Conservation (phyloP, 306 rosid species). For the Cucurbita moschata region DNA sequence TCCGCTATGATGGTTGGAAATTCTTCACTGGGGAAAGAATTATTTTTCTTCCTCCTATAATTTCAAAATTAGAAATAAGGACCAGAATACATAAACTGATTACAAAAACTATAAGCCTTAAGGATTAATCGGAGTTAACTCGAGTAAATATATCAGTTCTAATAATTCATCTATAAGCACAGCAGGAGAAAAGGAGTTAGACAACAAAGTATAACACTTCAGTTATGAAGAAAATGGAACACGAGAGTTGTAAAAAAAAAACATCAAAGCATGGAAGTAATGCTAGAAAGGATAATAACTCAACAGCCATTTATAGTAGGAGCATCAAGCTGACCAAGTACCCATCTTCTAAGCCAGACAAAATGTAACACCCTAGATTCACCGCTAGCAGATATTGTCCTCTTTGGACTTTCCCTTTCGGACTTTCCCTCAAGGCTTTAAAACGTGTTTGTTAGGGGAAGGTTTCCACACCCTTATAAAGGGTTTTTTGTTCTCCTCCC, state of each 20-base stretch:
- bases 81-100: not conserved
- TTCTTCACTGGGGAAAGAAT: slow-evolving; percentile 26
- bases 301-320: not conserved
- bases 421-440: no score
- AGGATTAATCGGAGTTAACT: not conserved
- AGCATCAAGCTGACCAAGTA: not conserved
- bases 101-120: not conserved
- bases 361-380: not conserved
- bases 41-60: slow-evolving; percentile 63
- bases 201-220: not conserved
- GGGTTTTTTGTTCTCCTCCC: no score
- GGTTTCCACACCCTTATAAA: no score
- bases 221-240: not conserved
- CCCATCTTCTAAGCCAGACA: not conserved
- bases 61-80: slow-evolving; percentile 4
- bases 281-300: not conserved
- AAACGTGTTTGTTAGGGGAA: no score
- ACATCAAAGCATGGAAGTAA: not conserved
- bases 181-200: not conserved
- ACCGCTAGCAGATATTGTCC: no score
- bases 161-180: not conserved
- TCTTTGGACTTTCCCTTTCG: no score
- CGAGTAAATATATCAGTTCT: not conserved
- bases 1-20: slow-evolving; percentile 21
- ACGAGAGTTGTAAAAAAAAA: not conserved